Evolutionary conservation across 176 grass and related monocot genomes (phyloP), one percentile per base, ranked within the genome.

Genomic region (Oryza longistaminata): DNA sequence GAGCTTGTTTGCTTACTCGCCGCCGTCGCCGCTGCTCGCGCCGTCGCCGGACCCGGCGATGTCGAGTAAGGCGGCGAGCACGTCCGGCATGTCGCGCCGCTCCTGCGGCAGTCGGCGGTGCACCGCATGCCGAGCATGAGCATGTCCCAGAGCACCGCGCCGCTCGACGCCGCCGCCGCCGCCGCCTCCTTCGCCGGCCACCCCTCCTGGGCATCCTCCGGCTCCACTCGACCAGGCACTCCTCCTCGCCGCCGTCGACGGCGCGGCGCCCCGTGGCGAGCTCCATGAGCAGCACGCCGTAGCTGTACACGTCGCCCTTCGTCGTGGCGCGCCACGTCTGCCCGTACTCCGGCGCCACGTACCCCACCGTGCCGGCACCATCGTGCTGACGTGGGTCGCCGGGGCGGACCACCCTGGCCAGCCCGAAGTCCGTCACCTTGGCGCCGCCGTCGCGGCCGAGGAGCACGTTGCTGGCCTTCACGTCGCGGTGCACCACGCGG

Each of bases 311-410:
- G 75, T 98, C 96, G 16, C 96, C 93, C 1, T 91, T 93, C 2
- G 93, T 98, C 7, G 96, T 96, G 15, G 94, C 96, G 66, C 86
- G 90, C 96, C 96, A 98, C 17, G 91, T 98, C 35, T 95, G 96
- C 0, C 75, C 85, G 50, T 98, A 98, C 74, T 98, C 96, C 10
- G 93, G 96, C 0, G 93, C 96, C 74, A 98, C 96, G 85, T 98
- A 98, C 11, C 96, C 96, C 21, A 95, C 89, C n/a, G 96, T 98
- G n/a, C 96, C 96, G 4, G 96, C 96, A 98, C 80, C 82, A 95
- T 62, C 58, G 96, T 98, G 89, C 93, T 98, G 7, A 98, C 96
- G 82, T 98, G 96, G 10, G 89, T 94, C 90, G 21, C 90, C 96
- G 2, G 90, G 74, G 0, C 81, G 86, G 50, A 98, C 90, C 80